Base-by-base conservation (phyloP, 805 yeast species). In the Kodamaea fukazawae region DNA sequence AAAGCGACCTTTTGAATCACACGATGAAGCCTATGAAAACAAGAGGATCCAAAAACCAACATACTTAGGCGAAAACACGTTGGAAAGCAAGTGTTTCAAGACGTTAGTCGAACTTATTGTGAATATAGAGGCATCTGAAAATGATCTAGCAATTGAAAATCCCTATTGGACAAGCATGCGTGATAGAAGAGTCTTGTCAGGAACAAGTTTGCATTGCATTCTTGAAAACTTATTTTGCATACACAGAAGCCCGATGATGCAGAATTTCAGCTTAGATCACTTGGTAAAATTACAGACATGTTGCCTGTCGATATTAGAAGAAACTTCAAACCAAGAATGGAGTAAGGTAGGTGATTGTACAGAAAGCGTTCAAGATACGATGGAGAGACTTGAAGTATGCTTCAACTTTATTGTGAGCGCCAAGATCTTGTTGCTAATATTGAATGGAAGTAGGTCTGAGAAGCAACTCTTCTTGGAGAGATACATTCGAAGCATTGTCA, bases 381-480 rank as follows among this genome's bases (percentile, higher is more conserved):
- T 28, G 32, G 38, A 20, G 1, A 5, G 30, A 3, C 33, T 35
- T 22, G 33, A 40, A 18, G 15, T 10, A 15, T 38, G 33, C 29
- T 28, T 33, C 31, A 28, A 18, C 9, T 22, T 26, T 8, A 11
- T 29, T 13, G 15, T 17, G 6, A 33, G 33, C 4, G 32, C 36
- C 25, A 29, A 10, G 28, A 31, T 14, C 13, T 38, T 13, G 4
- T 54, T 79, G 33, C 46, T 57, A 3, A 58, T 75, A 1, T 63
- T 79, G 39, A 65, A 67, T 20, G 50, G 74, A 11, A 59, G 62
- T 26, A 50, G 67, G 30, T 43, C 52, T 2, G 79, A 76, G 37
- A 72, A 71, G 42, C 60, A 57, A 29, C 49, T 82, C 3, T 69
- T 70, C 40, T 45, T 73, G 17, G 82, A 78, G 28, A 64, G 62